These are phyloP conservation scores for Aegle marmelos DNA, from an alignment of 345 rosid genomes.

Conservation along the genomic window DNA sequence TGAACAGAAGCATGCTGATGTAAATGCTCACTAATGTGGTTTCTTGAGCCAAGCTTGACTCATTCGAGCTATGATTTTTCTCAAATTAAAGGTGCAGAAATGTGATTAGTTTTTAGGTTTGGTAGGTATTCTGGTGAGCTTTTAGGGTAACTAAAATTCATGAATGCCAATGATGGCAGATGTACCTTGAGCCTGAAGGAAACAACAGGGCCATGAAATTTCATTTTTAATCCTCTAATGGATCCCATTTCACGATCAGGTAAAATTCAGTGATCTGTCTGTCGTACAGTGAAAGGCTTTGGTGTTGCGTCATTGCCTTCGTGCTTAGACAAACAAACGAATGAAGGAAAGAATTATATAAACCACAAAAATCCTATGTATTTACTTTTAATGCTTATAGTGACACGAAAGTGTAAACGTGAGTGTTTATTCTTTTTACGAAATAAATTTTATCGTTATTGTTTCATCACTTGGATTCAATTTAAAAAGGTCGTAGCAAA, in stretches of 20 bases:
- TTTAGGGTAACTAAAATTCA: background rate
- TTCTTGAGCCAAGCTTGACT: background rate
- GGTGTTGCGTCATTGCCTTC: background rate
- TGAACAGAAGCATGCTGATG: background rate
- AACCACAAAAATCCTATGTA: too few relatives aligned
- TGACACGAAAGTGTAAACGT: too few relatives aligned
- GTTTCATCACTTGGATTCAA: too few relatives aligned
- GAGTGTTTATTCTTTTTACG: too few relatives aligned
- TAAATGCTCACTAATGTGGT: background rate
- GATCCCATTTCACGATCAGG: background rate
- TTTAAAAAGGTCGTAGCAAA: too few relatives aligned
- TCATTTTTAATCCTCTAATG: background rate
- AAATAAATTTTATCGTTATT: too few relatives aligned
- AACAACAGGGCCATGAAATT: background rate
- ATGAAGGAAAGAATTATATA: too few relatives aligned
- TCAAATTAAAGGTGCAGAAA: constrained; percentile 3
- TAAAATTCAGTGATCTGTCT: background rate
- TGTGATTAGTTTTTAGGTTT: background rate
- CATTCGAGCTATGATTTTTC: background rate
- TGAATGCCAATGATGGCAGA: constrained; percentile 9
- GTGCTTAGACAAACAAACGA: too few relatives aligned
- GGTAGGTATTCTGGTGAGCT: background rate
- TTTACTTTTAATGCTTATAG: too few relatives aligned
- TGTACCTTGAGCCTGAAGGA: constrained; percentile 5
- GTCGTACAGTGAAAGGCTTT: background rate